phyloP scores from a whole-genome alignment of 108 stramenopile genomes.

The Cyclotella kingstonii region DNA sequence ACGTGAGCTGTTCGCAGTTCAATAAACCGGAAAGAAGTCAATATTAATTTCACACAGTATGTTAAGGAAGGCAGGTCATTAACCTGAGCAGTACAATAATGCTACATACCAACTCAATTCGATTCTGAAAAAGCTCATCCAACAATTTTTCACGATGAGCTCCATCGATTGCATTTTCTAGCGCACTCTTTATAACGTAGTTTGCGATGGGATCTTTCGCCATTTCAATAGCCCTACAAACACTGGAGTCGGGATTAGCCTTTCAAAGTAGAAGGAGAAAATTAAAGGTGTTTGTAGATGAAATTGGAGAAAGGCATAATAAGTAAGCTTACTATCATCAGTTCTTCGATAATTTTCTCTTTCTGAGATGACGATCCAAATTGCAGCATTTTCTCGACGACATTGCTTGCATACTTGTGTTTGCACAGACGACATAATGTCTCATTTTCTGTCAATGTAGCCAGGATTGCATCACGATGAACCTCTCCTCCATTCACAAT shows the following conservation, averaged over 20 bases:
- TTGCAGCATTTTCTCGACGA: constrained; percentile 93
- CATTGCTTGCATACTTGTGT: constrained; percentile 97
- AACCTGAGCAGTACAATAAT: no score
- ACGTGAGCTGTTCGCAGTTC: constrained; percentile 53
- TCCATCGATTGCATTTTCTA: constrained; percentile 21
- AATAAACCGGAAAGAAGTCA: not conserved
- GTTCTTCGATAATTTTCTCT: constrained; percentile 54
- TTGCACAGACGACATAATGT: constrained; percentile 72
- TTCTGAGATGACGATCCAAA: constrained; percentile 77
- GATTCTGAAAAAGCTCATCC: constrained; percentile 11
- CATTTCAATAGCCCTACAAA: constrained; percentile 80
- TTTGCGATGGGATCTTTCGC: constrained; percentile 95
- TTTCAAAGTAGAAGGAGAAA: not conserved
- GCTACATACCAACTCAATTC: constrained; percentile 29
- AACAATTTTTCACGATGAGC: constrained; percentile 18
- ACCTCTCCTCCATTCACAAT: constrained; percentile 69
- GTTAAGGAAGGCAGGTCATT: no score
- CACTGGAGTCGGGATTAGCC: constrained; percentile 29
- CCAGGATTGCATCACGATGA: constrained; percentile 63
- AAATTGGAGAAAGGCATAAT: not conserved
- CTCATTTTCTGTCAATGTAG: constrained; percentile 66
- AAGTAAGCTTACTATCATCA: constrained; percentile 53
- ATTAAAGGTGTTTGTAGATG: not conserved
- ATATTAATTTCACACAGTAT: no score
- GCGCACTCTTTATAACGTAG: constrained; percentile 78